Evolutionary conservation across 2,329 filamentous ascomycete genomes (phyloP).

Genomic region (Stemphylium vesicarium): DNA sequence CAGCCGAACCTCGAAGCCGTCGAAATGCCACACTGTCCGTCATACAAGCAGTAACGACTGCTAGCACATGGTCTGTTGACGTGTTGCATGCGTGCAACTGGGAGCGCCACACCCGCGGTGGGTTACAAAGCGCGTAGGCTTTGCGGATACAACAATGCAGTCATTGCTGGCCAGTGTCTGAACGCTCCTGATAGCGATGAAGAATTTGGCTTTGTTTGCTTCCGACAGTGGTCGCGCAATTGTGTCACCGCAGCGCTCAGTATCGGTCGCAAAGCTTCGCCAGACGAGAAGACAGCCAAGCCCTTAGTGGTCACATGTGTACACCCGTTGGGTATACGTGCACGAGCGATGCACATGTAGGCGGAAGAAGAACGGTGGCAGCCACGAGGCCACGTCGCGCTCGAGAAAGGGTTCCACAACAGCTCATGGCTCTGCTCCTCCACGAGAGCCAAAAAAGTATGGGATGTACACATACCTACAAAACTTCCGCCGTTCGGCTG

Average conservation of each 20-base stretch:
- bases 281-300: neutral
- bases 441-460: neutral
- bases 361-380: constrained; percentile 1
- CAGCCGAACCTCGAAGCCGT: constrained; percentile 4
- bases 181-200: neutral
- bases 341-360: constrained; percentile 3
- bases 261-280: constrained; percentile 7
- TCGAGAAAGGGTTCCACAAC: constrained; percentile 3
- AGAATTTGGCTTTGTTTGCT: neutral
- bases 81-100: constrained; percentile 2
- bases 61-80: neutral
- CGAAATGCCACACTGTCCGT: neutral
- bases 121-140: neutral
- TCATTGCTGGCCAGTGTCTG: neutral
- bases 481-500: constrained; percentile 72
- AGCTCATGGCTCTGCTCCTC: neutral
- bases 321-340: constrained; percentile 10
- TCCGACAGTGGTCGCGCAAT: constrained; percentile 7
- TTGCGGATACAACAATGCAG: neutral
- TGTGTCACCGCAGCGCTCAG: constrained; percentile 7
- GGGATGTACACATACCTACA: constrained; percentile 63
- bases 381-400: constrained; percentile 7
- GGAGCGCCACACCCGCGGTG: neutral
- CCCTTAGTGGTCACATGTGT: constrained; percentile 7
- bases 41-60: neutral